Percentiles rank a stretch among this genome's conserved stretches.
phyloP scores from a whole-genome alignment of 1,139 yeast species.

The Pichia sp. region DNA sequence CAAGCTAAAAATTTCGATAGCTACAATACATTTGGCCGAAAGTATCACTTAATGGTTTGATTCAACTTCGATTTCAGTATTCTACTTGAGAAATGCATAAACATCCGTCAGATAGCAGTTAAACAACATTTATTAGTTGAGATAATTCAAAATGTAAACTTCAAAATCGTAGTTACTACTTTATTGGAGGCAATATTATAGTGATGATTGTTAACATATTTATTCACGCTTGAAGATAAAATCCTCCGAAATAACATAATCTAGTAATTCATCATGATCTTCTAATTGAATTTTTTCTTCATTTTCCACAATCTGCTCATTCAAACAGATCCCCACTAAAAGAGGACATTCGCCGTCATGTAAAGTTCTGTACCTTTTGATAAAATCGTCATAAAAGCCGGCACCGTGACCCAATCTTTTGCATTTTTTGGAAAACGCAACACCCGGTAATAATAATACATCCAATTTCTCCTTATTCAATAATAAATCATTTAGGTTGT shows the following conservation, averaged over 20 bases:
- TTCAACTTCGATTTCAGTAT: too few relatives aligned
- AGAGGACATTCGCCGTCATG: constrained; percentile 28
- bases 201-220: too few relatives aligned
- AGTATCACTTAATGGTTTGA: too few relatives aligned
- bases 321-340: constrained; percentile 61
- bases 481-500: constrained; percentile 17
- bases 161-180: too few relatives aligned
- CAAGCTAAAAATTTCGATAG: too few relatives aligned
- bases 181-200: too few relatives aligned
- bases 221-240: not conserved
- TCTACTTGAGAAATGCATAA: too few relatives aligned
- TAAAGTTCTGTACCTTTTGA: constrained; percentile 39
- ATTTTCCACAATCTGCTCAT: constrained; percentile 52
- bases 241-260: constrained; percentile 45
- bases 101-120: too few relatives aligned
- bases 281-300: constrained; percentile 45
- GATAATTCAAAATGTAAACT: too few relatives aligned
- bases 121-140: too few relatives aligned
- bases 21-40: too few relatives aligned
- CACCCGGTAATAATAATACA: constrained; percentile 74
- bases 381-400: constrained; percentile 82
- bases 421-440: constrained; percentile 56
- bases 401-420: constrained; percentile 85
- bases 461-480: constrained; percentile 43
- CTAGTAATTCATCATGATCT: constrained; percentile 59